A percentile compares a stretch with the other conserved stretches of the same genome.
phyloP scores from a whole-genome alignment of 1,139 yeast species.

The Blastobotrys persicus region DNA sequence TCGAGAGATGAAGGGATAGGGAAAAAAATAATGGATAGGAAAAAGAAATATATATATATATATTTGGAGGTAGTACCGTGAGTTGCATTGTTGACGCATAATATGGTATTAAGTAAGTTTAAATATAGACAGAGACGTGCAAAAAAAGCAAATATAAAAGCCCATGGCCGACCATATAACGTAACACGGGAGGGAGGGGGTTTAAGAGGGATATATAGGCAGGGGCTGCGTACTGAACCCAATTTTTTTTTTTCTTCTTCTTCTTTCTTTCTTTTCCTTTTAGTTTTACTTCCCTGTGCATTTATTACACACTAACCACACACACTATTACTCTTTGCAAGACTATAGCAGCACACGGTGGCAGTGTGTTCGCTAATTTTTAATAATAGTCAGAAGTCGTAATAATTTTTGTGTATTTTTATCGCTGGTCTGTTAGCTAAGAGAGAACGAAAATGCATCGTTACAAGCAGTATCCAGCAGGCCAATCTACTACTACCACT shows the following conservation, averaged over 20 bases:
- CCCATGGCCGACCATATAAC: neutral
- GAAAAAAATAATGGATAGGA: neutral
- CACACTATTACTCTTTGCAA: neutral
- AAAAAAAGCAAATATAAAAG: constrained; percentile 4
- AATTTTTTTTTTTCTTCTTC: constrained; percentile 3
- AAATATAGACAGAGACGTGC: constrained; percentile 1
- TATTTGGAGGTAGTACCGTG: neutral
- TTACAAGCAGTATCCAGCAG: constrained; percentile 7
- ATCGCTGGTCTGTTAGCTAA: neutral
- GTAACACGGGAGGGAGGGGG: constrained; percentile 1
- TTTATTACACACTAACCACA: neutral
- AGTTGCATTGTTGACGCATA: constrained; percentile 5
- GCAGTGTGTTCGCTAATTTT: neutral
- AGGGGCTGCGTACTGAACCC: constrained; percentile 1
- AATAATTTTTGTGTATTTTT: neutral
- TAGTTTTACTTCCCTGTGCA: neutral
- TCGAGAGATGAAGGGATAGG: neutral
- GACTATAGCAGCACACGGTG: neutral
- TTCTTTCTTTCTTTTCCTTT: neutral
- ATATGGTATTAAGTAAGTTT: neutral
- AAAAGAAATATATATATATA: neutral
- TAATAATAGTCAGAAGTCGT: neutral
- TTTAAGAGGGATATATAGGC: constrained; percentile 3
- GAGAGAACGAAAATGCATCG: constrained; percentile 3
- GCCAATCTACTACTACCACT: neutral